Base-by-base conservation (phyloP, 2,329 filamentous ascomycete species). In the Xylariaceae sp. region DNA sequence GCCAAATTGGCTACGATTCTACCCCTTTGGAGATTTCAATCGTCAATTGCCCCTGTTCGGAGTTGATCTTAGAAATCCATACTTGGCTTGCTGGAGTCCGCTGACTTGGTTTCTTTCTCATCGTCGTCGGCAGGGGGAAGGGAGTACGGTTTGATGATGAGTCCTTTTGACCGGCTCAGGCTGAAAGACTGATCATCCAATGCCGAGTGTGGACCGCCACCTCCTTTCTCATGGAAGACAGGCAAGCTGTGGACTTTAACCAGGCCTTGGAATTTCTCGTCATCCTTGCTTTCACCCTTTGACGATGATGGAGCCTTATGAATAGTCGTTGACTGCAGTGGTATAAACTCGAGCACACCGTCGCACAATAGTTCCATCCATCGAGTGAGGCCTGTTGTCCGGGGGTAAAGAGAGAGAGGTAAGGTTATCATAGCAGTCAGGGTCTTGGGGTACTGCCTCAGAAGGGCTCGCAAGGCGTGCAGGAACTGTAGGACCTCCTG, bases 161-260 rank as follows among this genome's bases (percentile, higher is more conserved):
- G 85, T 55, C 90, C 92, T 67, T 83, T 87, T 2, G 83, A 82
- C 68, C 90, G 82, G 72, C 91, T 96, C 55, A 99, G 76, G 62
- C 87, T 92, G 73, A 99, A 99, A 3, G 92, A 92, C 74, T 96
- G 82, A 74, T 97, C 92, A 69, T 96, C 90, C 23, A 89, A 86
- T 56, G 88, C 81, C 63, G 85, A 86, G 59, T 83, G 83, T 45
- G 84, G 87, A 30, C 23, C 23, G 11, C 90, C 91, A 1, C 92
- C 92, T 1, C 94, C 93, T 65, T 89, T 90, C 71, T 97, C 93
- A 61, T 95, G 90, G 65, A 90, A 87, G 0, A 96, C 80, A 0
- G 94, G 93, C 42, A 97, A 74, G 56, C 87, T 87, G 72, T 96
- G 90, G 0, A 95, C 84, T 62, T 87, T 89, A 15, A 97, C 76